These are phyloP conservation scores for Penicillium chermesinum DNA, from an alignment of 495 filamentous ascomycete species.

Conservation along the genomic window DNA sequence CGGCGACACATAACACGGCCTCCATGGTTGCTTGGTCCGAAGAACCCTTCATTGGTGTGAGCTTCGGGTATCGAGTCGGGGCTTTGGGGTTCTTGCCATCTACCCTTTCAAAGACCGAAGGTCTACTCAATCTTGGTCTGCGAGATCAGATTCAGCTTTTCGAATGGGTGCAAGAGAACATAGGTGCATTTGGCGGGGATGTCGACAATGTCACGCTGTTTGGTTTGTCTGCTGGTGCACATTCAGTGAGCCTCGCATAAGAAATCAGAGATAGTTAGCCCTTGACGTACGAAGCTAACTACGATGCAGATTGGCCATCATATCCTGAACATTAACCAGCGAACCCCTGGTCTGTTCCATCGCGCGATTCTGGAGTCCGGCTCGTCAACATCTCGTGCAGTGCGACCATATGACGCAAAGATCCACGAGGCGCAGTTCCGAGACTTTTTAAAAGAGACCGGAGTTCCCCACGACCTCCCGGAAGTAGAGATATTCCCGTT, in stretches of 20 bases:
- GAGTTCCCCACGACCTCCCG: slow-evolving; percentile 27
- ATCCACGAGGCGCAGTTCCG: slow-evolving; percentile 57
- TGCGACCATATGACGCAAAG: slow-evolving; percentile 48
- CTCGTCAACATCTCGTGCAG: slow-evolving; percentile 54
- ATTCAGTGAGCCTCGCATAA: slow-evolving; percentile 40
- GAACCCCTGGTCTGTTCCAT: slow-evolving; percentile 44
- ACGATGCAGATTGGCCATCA: slow-evolving; percentile 57
- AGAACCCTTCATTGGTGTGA: slow-evolving; percentile 51
- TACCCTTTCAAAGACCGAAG: slow-evolving; percentile 44
- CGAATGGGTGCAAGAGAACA: slow-evolving; percentile 58
- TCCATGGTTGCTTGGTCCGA: slow-evolving; percentile 54
- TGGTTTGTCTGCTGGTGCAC: slow-evolving; percentile 59
- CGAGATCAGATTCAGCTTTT: slow-evolving; percentile 56
- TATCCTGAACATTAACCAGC: slow-evolving; percentile 46
- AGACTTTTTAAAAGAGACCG: slow-evolving; percentile 48
- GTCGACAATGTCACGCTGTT: slow-evolving; percentile 57
- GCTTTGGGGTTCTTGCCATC: slow-evolving; percentile 60
- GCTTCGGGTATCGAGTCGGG: slow-evolving; percentile 58
- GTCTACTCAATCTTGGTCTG: slow-evolving; percentile 56
- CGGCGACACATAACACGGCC: slow-evolving; percentile 33
- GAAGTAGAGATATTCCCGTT: slow-evolving; percentile 45
- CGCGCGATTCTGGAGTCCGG: slow-evolving; percentile 63
- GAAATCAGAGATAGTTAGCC: no score
- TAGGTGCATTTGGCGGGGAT: slow-evolving; percentile 55
- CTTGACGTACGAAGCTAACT: slow-evolving; percentile 1